Evolutionary conservation across 2,329 filamentous ascomycete genomes (phyloP).

Genomic region (Aspergillus aculeatus): DNA sequence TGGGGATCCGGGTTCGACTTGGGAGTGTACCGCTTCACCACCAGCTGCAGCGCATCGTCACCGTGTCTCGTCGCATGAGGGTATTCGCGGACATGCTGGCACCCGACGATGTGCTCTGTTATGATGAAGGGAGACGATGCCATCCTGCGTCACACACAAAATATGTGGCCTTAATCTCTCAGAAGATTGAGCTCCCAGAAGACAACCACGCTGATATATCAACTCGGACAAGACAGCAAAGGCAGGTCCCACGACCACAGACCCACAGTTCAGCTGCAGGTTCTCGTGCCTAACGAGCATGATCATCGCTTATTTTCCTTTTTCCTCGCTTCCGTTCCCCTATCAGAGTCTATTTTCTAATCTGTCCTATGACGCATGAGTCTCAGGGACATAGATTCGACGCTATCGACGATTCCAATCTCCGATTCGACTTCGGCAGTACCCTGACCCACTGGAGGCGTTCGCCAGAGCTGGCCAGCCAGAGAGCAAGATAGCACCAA

Average conservation of each 20-base stretch:
- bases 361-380: not conserved
- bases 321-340: not conserved
- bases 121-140: constrained; percentile 3
- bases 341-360: not conserved
- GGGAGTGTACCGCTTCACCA: constrained; percentile 79
- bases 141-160: not conserved
- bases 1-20: constrained; percentile 61
- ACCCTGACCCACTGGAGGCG: not conserved
- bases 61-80: constrained; percentile 51
- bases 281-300: too few species aligned
- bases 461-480: not conserved
- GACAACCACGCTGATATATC: not conserved
- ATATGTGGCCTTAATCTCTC: too few species aligned
- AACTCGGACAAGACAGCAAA: not conserved
- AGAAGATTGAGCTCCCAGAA: not conserved
- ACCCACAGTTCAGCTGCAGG: not conserved
- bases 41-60: constrained; percentile 66
- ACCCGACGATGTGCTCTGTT: constrained; percentile 32
- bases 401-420: not conserved
- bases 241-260: not conserved
- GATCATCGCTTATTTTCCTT: not conserved
- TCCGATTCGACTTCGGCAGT: not conserved
- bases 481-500: not conserved
- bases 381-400: not conserved
- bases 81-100: constrained; percentile 54